Percentiles rank a stretch among this genome's conserved stretches.
Evolutionary conservation across 805 yeast species (phyloP).

Genomic region (Maudiozyma bulderi): DNA sequence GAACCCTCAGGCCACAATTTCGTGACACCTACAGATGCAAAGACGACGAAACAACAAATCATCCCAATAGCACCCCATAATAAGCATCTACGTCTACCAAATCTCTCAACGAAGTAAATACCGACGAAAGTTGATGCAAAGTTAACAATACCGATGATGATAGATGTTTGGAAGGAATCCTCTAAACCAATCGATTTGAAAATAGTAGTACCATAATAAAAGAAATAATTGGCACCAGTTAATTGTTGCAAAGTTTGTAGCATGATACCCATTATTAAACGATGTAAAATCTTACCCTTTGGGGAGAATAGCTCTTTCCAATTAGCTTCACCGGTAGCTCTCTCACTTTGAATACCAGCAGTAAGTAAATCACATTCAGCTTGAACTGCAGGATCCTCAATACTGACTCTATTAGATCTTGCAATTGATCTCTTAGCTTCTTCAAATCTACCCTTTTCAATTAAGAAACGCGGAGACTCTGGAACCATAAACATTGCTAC

Average conservation of each 20-base stretch:
- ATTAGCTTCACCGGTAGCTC: background rate
- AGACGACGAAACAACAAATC: conserved; percentile 1
- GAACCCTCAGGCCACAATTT: background rate
- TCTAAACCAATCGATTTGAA: background rate
- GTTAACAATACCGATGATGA: conserved; percentile 51
- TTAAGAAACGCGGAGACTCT: conserved; percentile 1
- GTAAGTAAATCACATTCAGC: background rate
- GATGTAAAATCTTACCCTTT: background rate
- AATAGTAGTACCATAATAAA: conserved; percentile 1
- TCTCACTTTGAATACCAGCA: background rate
- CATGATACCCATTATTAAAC: conserved; percentile 1
- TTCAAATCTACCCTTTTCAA: background rate
- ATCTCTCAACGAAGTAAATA: conserved; percentile 40
- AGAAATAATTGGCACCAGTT: conserved; percentile 1
- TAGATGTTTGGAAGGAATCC: conserved; percentile 14
- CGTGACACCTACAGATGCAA: conserved; percentile 1
- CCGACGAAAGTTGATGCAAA: conserved; percentile 48
- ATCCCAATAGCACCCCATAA: background rate
- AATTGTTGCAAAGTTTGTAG: background rate
- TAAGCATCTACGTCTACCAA: conserved; percentile 40
- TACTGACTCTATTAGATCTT: background rate
- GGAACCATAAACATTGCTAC: conserved; percentile 13
- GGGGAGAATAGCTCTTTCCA: conserved; percentile 1
- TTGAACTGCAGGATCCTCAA: background rate
- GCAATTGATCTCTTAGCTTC: background rate